A percentile compares a stretch with the other conserved stretches of the same genome.
These are phyloP conservation scores for Prillingera fragicola DNA, from an alignment of 1,284 basidiomycete species.

Conservation along the genomic window DNA sequence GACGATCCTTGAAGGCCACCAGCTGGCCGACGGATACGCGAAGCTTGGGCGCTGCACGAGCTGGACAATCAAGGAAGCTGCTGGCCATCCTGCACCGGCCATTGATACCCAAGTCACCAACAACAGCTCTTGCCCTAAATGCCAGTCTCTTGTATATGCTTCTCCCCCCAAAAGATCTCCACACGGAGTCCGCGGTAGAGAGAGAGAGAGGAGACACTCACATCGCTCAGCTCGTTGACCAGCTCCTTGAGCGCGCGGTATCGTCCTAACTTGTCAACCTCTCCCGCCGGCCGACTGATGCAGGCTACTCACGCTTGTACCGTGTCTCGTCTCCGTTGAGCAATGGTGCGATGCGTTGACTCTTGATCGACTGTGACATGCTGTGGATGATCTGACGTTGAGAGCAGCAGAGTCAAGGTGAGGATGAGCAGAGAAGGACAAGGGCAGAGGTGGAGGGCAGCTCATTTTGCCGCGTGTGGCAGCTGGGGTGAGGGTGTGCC, in stretches of 20 bases:
- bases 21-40: not conserved
- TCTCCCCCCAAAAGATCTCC: too few relatives aligned
- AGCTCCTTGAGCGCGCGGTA: constrained; percentile 23
- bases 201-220: constrained; percentile 2
- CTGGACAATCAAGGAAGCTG: not conserved
- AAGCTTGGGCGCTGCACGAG: not conserved
- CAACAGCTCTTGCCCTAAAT: too few relatives aligned
- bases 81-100: too few relatives aligned
- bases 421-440: too few relatives aligned
- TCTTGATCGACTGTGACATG: too few relatives aligned
- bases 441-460: too few relatives aligned
- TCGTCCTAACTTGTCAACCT: constrained; percentile 16
- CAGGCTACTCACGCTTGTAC: constrained; percentile 14
- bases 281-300: not conserved
- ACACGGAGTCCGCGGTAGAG: not conserved
- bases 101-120: too few relatives aligned
- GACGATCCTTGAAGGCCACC: not conserved
- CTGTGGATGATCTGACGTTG: too few relatives aligned
- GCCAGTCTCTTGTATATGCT: too few relatives aligned
- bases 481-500: too few relatives aligned
- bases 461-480: too few relatives aligned
- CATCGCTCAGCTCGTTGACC: constrained; percentile 26
- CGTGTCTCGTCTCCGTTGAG: constrained; percentile 17
- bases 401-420: too few relatives aligned
- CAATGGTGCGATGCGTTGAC: constrained; percentile 10